A percentile compares a stretch with the other conserved stretches of the same genome.
Evolutionary conservation across 305 asterid species (phyloP).

Genomic region (Salvia sclarea): DNA sequence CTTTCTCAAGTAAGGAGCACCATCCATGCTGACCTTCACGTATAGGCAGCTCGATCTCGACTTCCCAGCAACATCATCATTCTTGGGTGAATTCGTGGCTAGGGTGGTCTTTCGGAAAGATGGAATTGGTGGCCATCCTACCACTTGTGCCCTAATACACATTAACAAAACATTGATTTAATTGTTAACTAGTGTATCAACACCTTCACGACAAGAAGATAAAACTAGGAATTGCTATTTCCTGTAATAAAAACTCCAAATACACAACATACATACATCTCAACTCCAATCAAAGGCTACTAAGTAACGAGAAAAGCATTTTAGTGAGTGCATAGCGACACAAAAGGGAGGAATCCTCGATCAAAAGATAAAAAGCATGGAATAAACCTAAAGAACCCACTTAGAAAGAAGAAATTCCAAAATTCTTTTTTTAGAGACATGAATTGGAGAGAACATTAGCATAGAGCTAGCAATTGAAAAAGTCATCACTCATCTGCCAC

Average conservation of each 20-base stretch:
- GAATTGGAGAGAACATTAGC: no score
- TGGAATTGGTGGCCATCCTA: constrained; percentile 91
- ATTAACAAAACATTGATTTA: neutral
- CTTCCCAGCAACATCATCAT: constrained; percentile 40
- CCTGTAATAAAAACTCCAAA: neutral
- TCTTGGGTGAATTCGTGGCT: constrained; percentile 49
- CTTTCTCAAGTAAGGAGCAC: constrained; percentile 92
- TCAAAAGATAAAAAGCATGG: constrained; percentile 7
- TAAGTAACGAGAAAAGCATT: neutral
- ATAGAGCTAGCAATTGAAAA: neutral
- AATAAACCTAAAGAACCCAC: constrained; percentile 1
- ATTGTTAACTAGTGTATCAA: neutral
- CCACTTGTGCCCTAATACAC: constrained; percentile 70
- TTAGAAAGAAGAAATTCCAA: constrained; percentile 17
- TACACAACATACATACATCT: neutral
- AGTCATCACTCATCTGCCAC: constrained; percentile 1
- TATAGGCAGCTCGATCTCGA: constrained; percentile 53
- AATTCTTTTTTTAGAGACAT: constrained; percentile 17
- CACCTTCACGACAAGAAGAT: neutral
- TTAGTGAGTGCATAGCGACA: neutral
- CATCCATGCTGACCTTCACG: constrained; percentile 92
- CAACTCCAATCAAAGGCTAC: neutral
- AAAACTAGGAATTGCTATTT: neutral
- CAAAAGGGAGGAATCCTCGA: neutral
- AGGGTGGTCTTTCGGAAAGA: constrained; percentile 72